Evolutionary conservation across 805 yeast species (phyloP), one percentile per base, ranked within the genome.

Genomic region (Candida loeiensis): DNA sequence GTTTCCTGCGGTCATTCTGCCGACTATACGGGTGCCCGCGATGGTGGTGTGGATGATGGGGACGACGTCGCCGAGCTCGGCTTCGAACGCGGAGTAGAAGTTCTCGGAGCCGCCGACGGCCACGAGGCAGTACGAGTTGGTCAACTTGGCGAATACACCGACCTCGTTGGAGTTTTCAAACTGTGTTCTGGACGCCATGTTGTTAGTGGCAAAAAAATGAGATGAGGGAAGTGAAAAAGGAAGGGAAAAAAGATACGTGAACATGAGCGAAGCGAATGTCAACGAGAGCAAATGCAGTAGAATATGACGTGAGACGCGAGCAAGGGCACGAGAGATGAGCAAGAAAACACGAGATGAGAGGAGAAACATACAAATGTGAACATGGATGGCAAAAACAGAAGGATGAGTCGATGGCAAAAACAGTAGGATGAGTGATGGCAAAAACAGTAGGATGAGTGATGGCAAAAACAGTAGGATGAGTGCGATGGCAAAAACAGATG

Each of bases 1-100:
- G 77, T 93, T 93, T 56, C 96, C 99, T 33, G 96, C 97, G 30
- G 96, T 85, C 95, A 93, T 85, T 66, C 99, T 79, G 57, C 99
- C 99, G 45, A 93, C 84, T 50, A 93, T 93, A 69, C 99, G 83
- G 56, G 95, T 90, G 54, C 99, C 99, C 22, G 97, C 97, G 55
- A 93, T 93, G 44, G 99, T 93, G 40, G 98, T 88, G 61, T 93
- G 96, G 48, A 87, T 93, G 56, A 93, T 87, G 39, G 99, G 99
- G 47, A 93, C 80, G 39, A 88, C 89, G 66, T 90, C 98, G 46
- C 97, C 97, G 48, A 95, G 73, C 66, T 93, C 96, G 39, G 96
- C 96, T 73, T 93, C 99, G 61, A 93, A 91, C 20, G 97, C 95
- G 42, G 97, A 89, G 64, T 83, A 85, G 53, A 76, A 76, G 60